Evolutionary conservation across 129 eudicot species (phyloP).

Genomic region (Tagetes erecta): DNA sequence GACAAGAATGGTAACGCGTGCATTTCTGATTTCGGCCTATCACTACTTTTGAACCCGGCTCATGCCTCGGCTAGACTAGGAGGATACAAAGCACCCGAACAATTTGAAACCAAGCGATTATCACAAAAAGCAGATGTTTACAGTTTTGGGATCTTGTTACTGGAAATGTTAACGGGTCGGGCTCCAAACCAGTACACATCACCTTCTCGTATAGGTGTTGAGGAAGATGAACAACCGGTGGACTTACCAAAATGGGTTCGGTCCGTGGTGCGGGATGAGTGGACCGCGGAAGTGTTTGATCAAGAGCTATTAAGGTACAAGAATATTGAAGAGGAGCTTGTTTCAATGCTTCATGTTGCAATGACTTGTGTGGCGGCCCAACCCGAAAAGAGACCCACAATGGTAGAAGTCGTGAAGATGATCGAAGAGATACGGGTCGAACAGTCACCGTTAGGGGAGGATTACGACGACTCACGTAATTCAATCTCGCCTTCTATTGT

Average conservation of each 20-base stretch:
- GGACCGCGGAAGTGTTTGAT: slow-evolving; percentile 99
- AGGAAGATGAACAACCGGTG: slow-evolving; percentile 53
- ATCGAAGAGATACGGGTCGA: slow-evolving; percentile 95
- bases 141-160: slow-evolving; percentile 75
- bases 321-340: slow-evolving; percentile 91
- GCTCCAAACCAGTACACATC: slow-evolving; percentile 63
- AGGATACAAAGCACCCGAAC: slow-evolving; percentile 95
- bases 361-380: slow-evolving; percentile 79
- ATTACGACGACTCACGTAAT: slow-evolving; percentile 77
- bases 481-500: slow-evolving; percentile 80
- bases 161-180: slow-evolving; percentile 78
- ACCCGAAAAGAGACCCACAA: slow-evolving; percentile 89
- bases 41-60: slow-evolving; percentile 78
- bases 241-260: slow-evolving; percentile 95
- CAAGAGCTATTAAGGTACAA: slow-evolving; percentile 88
- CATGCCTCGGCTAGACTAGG: slow-evolving; percentile 90
- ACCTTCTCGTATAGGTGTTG: slow-evolving; percentile 48
- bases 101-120: slow-evolving; percentile 66
- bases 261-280: slow-evolving; percentile 91
- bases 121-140: slow-evolving; percentile 92
- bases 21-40: slow-evolving; percentile 85
- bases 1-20: slow-evolving; percentile 91
- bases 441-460: slow-evolving; percentile 93
- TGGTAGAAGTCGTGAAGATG: slow-evolving; percentile 80
- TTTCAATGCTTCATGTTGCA: slow-evolving; percentile 86